These are phyloP conservation scores for Calonectria pseudoturangicola DNA, from an alignment of 2,329 filamentous ascomycete genomes.

Conservation along the genomic window DNA sequence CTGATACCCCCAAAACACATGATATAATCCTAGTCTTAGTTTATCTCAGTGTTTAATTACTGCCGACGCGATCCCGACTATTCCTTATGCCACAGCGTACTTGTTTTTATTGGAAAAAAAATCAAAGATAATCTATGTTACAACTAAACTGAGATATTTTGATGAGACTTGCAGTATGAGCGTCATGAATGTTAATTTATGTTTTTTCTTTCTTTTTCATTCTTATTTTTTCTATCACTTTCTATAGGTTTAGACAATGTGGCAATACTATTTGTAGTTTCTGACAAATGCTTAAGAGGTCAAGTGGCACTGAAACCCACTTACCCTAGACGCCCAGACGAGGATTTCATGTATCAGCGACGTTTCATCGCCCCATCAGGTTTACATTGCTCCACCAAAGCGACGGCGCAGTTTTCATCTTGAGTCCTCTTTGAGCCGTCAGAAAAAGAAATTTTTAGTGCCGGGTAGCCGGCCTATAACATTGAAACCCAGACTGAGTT, in stretches of 20 bases:
- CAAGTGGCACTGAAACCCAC: not conserved
- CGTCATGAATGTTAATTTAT: not conserved
- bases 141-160: not conserved
- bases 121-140: not conserved
- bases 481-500: not conserved
- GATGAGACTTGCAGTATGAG: not conserved
- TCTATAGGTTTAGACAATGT: not conserved
- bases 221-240: not conserved
- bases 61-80: not conserved
- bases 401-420: not conserved
- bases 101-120: not conserved
- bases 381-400: not conserved
- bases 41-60: not conserved
- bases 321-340: not conserved
- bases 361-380: conserved; percentile 11
- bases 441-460: not conserved
- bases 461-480: not conserved
- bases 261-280: not conserved
- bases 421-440: not conserved
- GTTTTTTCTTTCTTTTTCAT: not conserved
- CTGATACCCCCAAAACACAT: not conserved
- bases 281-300: not conserved
- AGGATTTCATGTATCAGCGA: not conserved
- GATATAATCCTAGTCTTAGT: not conserved
- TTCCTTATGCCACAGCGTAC: not conserved